Evolutionary conservation across 75 land plant species (phyloP).

Genomic region (Cunninghamia lanceolata): DNA sequence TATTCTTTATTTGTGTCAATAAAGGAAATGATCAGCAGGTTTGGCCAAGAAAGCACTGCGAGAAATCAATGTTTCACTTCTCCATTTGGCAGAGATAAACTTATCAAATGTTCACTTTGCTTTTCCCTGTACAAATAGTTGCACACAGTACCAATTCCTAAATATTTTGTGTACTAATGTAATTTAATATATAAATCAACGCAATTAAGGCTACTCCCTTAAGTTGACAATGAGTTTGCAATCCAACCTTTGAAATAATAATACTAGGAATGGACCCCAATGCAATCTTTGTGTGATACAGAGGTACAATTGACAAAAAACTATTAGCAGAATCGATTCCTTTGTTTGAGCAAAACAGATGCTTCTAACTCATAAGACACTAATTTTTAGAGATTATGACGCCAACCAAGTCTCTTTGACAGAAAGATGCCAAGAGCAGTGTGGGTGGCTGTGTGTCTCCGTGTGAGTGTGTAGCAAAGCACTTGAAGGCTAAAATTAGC

Average conservation of each 20-base stretch:
- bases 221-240: neutral
- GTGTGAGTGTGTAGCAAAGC: neutral
- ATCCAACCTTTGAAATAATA: neutral
- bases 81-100: neutral
- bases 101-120: neutral
- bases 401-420: neutral
- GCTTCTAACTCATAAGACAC: no score
- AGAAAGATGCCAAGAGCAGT: neutral
- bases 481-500: neutral
- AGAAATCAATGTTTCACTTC: neutral
- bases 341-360: neutral
- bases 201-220: neutral
- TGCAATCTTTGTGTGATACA: neutral
- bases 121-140: neutral
- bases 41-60: neutral
- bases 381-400: neutral
- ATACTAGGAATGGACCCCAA: neutral
- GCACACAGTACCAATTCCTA: neutral
- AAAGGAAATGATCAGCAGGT: neutral
- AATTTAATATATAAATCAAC: neutral
- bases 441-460: neutral
- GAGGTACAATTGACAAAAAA: neutral
- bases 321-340: neutral
- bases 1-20: neutral
- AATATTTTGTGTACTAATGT: neutral